Conservation (phyloP, 2,329 filamentous ascomycete genomes). For the Diaporthe eres region DNA sequence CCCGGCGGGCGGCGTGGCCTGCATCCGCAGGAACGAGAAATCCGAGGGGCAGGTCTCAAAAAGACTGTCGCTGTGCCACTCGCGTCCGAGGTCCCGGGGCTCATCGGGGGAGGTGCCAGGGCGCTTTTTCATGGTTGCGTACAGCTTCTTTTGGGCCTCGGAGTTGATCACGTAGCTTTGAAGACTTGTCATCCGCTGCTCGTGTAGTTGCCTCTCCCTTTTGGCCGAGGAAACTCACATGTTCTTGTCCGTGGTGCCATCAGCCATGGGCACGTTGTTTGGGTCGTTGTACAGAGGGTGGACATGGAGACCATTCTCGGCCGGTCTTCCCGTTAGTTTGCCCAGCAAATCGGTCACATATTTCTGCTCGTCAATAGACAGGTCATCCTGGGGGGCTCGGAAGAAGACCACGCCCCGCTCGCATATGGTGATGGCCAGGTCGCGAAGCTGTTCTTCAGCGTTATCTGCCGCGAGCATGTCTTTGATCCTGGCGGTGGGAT, state of each 20-base stretch:
- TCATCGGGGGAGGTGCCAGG: constrained; percentile 44
- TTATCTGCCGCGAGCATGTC: constrained; percentile 50
- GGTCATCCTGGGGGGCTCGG: constrained; percentile 49
- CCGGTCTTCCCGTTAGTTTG: constrained; percentile 50
- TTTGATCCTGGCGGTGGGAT: constrained; percentile 42
- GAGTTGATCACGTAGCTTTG: constrained; percentile 55
- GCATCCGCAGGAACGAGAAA: constrained; percentile 70
- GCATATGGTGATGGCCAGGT: constrained; percentile 53
- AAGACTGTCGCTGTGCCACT: constrained; percentile 76
- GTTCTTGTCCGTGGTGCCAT: constrained; percentile 53
- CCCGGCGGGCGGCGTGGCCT: constrained; percentile 66
- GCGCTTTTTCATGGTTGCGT: constrained; percentile 54
- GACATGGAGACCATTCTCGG: constrained; percentile 50
- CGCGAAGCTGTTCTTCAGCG: constrained; percentile 50
- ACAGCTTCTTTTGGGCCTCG: constrained; percentile 52
- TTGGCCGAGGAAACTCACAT: constrained; percentile 47
- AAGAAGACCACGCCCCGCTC: constrained; percentile 53
- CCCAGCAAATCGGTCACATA: constrained; percentile 50
- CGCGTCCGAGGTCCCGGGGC: constrained; percentile 53
- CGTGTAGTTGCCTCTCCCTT: too few relatives aligned
- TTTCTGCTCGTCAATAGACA: constrained; percentile 52
- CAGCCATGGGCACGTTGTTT: constrained; percentile 53
- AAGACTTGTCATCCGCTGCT: constrained; percentile 18
- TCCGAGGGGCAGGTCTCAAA: constrained; percentile 76
- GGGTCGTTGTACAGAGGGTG: constrained; percentile 54